Evolutionary conservation across 192 early-diverging fungal genomes (phyloP).

Genomic region (Physocladia obscura): DNA sequence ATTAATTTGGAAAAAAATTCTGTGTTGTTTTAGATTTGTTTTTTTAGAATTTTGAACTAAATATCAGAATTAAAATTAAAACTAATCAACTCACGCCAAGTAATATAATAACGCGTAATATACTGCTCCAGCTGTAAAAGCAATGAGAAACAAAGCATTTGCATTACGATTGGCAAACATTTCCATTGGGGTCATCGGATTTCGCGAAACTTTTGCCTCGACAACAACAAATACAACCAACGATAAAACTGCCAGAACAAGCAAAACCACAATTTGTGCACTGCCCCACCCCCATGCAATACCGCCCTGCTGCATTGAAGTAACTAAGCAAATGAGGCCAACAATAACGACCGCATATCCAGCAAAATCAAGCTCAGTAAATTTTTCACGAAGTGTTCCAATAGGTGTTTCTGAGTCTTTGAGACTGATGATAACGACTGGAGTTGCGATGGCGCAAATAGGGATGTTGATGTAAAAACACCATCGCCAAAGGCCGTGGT

Average conservation of each 20-base stretch:
- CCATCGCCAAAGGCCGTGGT: slow-evolving; percentile 22
- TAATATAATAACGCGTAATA: neutral
- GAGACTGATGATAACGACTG: neutral
- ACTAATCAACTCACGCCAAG: neutral
- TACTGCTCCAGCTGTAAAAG: neutral
- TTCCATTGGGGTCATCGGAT: neutral
- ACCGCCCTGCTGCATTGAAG: slow-evolving; percentile 71
- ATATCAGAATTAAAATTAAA: too few species aligned
- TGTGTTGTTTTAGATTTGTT: neutral
- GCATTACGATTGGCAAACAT: neutral
- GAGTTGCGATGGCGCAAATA: slow-evolving; percentile 60
- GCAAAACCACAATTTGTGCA: slow-evolving; percentile 59
- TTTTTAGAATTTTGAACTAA: neutral
- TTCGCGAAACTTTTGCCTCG: neutral
- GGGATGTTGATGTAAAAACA: slow-evolving; percentile 80
- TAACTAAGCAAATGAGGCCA: neutral
- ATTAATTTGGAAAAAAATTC: neutral
- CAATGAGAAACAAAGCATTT: neutral
- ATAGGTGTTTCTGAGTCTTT: neutral
- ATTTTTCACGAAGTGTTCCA: neutral
- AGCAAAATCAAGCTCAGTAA: neutral
- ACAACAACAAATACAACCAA: neutral
- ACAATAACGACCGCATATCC: neutral
- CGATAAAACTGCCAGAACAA: slow-evolving; percentile 49
- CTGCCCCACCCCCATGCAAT: slow-evolving; percentile 62